phyloP scores from a whole-genome alignment of 192 early-diverging fungal genomes.

The Linderina pennispora region DNA sequence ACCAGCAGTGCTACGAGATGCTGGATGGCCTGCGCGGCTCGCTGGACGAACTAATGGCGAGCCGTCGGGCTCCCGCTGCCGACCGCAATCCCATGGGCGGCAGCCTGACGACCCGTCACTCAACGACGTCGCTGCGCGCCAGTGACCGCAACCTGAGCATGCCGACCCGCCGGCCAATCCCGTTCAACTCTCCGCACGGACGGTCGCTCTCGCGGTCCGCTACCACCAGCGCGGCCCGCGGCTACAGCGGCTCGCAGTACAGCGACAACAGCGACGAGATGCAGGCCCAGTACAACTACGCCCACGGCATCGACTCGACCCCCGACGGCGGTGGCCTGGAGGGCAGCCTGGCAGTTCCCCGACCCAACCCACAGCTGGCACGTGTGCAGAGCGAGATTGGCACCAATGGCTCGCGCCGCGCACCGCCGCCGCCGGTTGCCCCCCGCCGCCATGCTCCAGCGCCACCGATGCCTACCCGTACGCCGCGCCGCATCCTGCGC shows the following conservation, averaged over 20 bases:
- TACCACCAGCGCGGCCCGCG: constrained; percentile 15
- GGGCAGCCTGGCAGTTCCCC: constrained; percentile 20
- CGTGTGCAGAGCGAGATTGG: constrained; percentile 43
- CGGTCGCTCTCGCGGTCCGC: constrained; percentile 23
- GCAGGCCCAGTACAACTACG: constrained; percentile 2
- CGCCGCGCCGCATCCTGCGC: constrained; percentile 45
- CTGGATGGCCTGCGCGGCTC: constrained; percentile 20
- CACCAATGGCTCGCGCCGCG: constrained; percentile 1
- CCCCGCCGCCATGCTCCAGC: constrained; percentile 47
- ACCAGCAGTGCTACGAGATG: constrained; percentile 28
- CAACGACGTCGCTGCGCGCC: constrained; percentile 19
- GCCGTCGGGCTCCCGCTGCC: constrained; percentile 26
- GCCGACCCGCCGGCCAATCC: constrained; percentile 17
- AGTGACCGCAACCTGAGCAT: constrained; percentile 4
- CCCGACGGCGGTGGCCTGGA: constrained; percentile 9
- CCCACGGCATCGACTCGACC: constrained; percentile 9
- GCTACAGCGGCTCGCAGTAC: constrained; percentile 27
- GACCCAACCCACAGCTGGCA: constrained; percentile 30
- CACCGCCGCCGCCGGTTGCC: constrained; percentile 29
- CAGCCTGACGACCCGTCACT: constrained; percentile 16
- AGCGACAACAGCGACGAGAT: constrained; percentile 21
- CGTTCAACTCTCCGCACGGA: constrained; percentile 13
- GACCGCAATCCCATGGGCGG: constrained; percentile 26
- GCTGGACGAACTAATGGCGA: constrained; percentile 31
- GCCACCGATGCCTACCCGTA: constrained; percentile 40